Percentiles rank a stretch among this genome's conserved stretches.
Conservation (phyloP, 2,329 filamentous ascomycete genomes). For the Fusarium tanahbumbuense region DNA sequence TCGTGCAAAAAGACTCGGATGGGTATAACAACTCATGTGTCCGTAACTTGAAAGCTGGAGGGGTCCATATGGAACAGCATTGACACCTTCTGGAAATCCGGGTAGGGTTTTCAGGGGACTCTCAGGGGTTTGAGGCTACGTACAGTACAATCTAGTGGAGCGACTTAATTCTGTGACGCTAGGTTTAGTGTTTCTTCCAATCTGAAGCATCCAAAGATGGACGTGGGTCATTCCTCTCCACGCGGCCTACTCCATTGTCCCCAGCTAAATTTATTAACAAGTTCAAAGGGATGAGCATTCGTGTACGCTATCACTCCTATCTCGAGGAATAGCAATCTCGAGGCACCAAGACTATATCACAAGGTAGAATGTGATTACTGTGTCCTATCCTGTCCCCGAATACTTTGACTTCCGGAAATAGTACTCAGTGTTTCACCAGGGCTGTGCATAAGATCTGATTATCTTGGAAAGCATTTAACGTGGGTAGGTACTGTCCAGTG, state of each 20-base stretch:
- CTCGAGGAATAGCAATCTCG: background rate
- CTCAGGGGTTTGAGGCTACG: slow-evolving; percentile 24
- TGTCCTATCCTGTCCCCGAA: background rate
- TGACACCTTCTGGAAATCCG: slow-evolving; percentile 29
- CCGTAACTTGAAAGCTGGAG: background rate
- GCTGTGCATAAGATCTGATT: background rate
- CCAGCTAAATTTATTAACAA: slow-evolving; percentile 2
- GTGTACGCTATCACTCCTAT: slow-evolving; percentile 4
- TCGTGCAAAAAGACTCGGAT: background rate
- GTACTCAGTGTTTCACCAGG: background rate
- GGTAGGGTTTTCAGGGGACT: slow-evolving; percentile 32
- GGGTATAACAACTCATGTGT: background rate
- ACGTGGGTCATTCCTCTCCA: slow-evolving; percentile 25
- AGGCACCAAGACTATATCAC: background rate
- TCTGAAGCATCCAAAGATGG: slow-evolving; percentile 4
- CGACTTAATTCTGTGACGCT: slow-evolving; percentile 6
- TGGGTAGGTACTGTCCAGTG: background rate
- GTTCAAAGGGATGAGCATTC: background rate
- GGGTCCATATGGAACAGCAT: background rate
- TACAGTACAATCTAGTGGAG: slow-evolving; percentile 10
- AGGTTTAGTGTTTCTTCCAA: slow-evolving; percentile 19
- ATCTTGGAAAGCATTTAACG: background rate
- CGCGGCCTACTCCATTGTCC: slow-evolving; percentile 16
- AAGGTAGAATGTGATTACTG: background rate
- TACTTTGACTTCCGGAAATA: background rate